Evolutionary conservation across 108 stramenopile genomes (phyloP), one percentile per base, ranked within the genome.

Genomic region (Nitzschia inconspicua): DNA sequence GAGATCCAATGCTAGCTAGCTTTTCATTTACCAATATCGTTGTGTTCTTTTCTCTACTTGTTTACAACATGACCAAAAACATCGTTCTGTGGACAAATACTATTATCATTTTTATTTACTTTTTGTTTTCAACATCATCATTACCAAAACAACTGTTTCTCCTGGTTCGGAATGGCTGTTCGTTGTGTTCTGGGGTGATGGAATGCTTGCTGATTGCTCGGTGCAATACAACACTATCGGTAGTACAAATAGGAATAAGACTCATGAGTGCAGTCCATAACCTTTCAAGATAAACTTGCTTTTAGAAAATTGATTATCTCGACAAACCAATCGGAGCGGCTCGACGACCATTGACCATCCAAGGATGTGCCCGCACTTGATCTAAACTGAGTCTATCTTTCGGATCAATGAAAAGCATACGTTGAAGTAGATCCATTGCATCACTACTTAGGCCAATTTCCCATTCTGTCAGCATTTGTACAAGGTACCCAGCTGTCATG

Each of bases 401-500:
- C 14, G 92, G 88, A 69, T 93, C 88, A 4, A 80, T 57, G 71
- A 85, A 89, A 43, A 90, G 68, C 86, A 93, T 89, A 37, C 88
- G 65, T 61, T 90, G 88, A 29, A 93, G 59, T 49, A 93, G 68
- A 64, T 93, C 92, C 84, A 85, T 85, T 3, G 84, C 85, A 71
- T 89, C 88, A 3, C 63, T 67, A 14, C 72, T 77, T 18, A 93
- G 50, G 27, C 80, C 83, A 41, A 86, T 50, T 23, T 83, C 70
- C 92, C 92, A 90, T 53, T 93, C 88, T 7, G 82, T 86, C 49
- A 89, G 53, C 79, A 89, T 82, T 57, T 81, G 85, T 13, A 88
- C 84, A 20, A 93, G 59, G 59, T 88, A 82, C 11, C 88, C 92
- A 41, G 64, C 74, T 7, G 92, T 70, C 84, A 93, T 88, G 66